phyloP scores from a whole-genome alignment of 1,284 basidiomycete genomes.

The Cutaneotrichosporon sp. region DNA sequence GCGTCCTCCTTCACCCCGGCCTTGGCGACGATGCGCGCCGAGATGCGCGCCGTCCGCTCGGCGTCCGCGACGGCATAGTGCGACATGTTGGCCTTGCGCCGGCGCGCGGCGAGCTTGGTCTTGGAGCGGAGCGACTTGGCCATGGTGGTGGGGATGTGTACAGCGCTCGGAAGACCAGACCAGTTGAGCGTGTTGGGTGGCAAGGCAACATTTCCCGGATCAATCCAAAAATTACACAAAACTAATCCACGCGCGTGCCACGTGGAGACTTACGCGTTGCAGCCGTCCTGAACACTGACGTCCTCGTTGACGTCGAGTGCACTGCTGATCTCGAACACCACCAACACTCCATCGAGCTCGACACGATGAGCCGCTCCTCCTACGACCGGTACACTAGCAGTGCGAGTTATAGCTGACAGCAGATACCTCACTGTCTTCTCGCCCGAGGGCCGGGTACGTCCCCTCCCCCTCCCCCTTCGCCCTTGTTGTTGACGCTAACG shows the following conservation, averaged over 20 bases:
- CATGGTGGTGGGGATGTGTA: conserved; percentile 59
- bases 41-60: conserved; percentile 75
- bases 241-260: conserved; percentile 8
- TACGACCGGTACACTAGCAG: conserved; percentile 50
- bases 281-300: conserved; percentile 15
- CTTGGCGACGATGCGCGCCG: conserved; percentile 66
- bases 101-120: conserved; percentile 78
- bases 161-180: neutral
- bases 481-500: conserved; percentile 5
- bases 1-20: conserved; percentile 80
- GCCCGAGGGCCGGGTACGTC: conserved; percentile 55
- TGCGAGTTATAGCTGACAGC: conserved; percentile 27
- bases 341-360: neutral
- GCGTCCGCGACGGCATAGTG: conserved; percentile 84
- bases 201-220: conserved; percentile 14
- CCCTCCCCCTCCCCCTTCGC: too few relatives aligned
- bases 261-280: conserved; percentile 8
- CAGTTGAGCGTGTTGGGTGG: conserved; percentile 1
- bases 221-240: neutral
- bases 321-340: too few relatives aligned
- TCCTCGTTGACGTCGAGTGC: conserved; percentile 12
- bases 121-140: conserved; percentile 91
- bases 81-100: conserved; percentile 78
- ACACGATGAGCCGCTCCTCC: conserved; percentile 50
- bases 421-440: conserved; percentile 58